A percentile compares a stretch with the other conserved stretches of the same genome.
These are phyloP conservation scores for Manihot esculenta DNA, from an alignment of 441 rosid species.

Conservation along the genomic window DNA sequence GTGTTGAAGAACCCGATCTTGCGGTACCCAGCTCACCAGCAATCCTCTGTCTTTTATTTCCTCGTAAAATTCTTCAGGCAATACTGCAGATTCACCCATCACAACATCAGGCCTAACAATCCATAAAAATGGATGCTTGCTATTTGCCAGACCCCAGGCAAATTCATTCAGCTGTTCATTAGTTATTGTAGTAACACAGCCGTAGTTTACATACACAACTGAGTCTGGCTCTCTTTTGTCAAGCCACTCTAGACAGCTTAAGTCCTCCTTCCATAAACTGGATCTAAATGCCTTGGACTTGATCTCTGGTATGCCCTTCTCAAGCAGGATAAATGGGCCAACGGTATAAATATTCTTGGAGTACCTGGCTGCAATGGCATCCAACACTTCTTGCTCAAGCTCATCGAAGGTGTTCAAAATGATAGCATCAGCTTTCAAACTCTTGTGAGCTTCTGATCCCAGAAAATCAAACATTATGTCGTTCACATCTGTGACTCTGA, in stretches of 20 bases:
- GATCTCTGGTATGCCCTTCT: neutral
- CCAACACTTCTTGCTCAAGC: constrained; percentile 22
- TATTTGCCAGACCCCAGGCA: no score
- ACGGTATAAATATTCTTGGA: constrained; percentile 18
- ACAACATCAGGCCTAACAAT: constrained; percentile 19
- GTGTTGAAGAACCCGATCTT: no score
- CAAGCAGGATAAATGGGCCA: constrained; percentile 28
- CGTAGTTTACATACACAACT: no score
- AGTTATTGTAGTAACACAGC: no score
- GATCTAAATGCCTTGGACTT: neutral
- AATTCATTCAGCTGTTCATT: no score
- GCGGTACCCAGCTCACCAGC: neutral
- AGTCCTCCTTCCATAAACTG: constrained; percentile 36
- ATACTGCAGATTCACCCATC: neutral
- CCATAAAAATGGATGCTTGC: no score
- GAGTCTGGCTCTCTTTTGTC: constrained; percentile 17
- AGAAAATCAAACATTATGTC: constrained; percentile 12
- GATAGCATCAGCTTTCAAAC: constrained; percentile 4
- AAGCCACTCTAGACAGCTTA: constrained; percentile 33
- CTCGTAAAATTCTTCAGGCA: constrained; percentile 21
- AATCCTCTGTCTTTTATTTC: constrained; percentile 18
- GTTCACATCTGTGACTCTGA: constrained; percentile 4
- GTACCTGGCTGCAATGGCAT: constrained; percentile 11
- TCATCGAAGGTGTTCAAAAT: constrained; percentile 28
- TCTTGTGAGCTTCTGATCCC: neutral